Evolutionary conservation across 257 asterid species (phyloP).

Genomic region (Paraleonurus japonicus): DNA sequence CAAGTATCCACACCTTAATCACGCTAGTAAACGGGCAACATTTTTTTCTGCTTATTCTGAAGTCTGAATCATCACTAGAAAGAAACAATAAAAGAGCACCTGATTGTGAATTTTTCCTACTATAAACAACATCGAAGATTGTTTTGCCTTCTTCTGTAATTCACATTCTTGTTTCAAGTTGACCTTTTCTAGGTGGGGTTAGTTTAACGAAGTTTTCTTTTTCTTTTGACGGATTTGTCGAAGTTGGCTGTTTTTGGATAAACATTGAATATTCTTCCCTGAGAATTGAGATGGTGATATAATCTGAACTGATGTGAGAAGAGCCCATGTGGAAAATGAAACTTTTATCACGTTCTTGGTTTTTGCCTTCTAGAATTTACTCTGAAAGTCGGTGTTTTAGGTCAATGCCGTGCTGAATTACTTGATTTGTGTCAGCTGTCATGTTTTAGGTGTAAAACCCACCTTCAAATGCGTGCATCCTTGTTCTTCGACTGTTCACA

Average conservation of each 20-base stretch:
- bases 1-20: not conserved
- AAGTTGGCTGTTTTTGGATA: conserved; percentile 23
- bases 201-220: conserved; percentile 26
- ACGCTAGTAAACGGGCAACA: not conserved
- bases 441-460: conserved; percentile 21
- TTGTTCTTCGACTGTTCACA: conserved; percentile 26
- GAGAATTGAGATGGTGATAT: conserved; percentile 20
- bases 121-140: conserved; percentile 11
- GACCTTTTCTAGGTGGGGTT: conserved; percentile 30
- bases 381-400: conserved; percentile 24
- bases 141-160: conserved; percentile 2
- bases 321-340: conserved; percentile 25
- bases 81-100: not conserved
- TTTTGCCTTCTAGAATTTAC: conserved; percentile 19
- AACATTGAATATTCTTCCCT: too few species aligned
- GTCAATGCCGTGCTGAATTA: conserved; percentile 26
- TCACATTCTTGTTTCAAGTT: conserved; percentile 11
- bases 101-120: not conserved
- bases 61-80: not conserved
- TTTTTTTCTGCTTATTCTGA: not conserved
- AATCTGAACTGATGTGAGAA: conserved; percentile 27
- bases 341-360: not conserved
- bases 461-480: conserved; percentile 6
- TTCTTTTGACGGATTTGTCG: conserved; percentile 35
- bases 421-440: conserved; percentile 14